A percentile compares a stretch with the other conserved stretches of the same genome.
Evolutionary conservation across 2,329 filamentous ascomycete species (phyloP).

Genomic region (Beauveria australis): DNA sequence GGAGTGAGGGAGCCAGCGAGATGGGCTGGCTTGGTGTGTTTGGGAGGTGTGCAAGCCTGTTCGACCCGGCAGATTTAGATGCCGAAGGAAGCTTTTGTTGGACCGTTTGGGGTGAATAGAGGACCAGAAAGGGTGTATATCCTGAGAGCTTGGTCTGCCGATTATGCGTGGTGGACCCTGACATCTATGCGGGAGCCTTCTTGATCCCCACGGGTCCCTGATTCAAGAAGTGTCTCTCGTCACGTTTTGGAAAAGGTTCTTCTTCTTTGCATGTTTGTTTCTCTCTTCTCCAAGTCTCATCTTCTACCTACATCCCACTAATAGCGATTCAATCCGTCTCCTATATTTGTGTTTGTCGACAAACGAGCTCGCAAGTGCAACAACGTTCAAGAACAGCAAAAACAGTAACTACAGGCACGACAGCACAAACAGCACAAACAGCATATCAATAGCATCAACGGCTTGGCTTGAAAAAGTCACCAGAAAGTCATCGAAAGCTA

Average conservation of each 20-base stretch:
- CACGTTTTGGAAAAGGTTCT: not conserved
- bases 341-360: not conserved
- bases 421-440: not conserved
- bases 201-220: conserved; percentile 5
- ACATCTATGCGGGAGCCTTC: not conserved
- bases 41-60: not conserved
- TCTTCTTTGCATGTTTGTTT: not conserved
- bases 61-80: not conserved
- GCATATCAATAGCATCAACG: no score
- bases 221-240: conserved; percentile 2
- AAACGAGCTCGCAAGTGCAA: not conserved
- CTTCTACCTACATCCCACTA: not conserved
- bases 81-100: not conserved
- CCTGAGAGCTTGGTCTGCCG: conserved; percentile 4
- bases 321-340: not conserved
- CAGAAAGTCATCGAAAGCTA: not conserved
- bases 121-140: not conserved
- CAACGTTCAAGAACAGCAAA: not conserved
- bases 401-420: not conserved
- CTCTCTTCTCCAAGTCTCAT: not conserved
- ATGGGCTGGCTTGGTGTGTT: conserved; percentile 1
- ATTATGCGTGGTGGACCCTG: conserved; percentile 6
- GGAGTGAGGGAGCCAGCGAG: not conserved
- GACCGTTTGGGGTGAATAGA: not conserved
- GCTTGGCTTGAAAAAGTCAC: no score